phyloP scores from a whole-genome alignment of 495 filamentous ascomycete species.

The Aspergillus funiculosus region DNA sequence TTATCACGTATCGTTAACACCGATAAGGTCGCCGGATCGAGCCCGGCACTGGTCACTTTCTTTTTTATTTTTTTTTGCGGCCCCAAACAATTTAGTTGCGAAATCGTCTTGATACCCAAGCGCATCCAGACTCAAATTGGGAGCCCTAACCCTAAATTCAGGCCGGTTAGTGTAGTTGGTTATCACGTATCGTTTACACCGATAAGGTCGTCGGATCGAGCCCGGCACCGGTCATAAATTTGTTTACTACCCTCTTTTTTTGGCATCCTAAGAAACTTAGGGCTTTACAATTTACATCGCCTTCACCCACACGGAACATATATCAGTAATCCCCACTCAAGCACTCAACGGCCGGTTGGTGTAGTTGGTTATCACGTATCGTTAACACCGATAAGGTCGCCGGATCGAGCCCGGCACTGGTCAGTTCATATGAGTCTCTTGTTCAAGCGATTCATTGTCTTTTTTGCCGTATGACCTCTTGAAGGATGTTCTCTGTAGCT shows the following conservation, averaged over 20 bases:
- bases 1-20: slow-evolving; percentile 14
- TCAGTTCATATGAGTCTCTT: too few species aligned
- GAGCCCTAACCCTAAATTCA: too few species aligned
- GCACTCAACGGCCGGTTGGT: slow-evolving; percentile 1
- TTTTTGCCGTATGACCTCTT: too few species aligned
- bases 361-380: slow-evolving; percentile 10
- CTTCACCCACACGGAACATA: too few species aligned
- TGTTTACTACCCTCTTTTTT: not conserved
- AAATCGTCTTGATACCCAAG: too few species aligned
- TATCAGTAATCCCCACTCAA: too few species aligned
- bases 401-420: slow-evolving; percentile 12
- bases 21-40: slow-evolving; percentile 14
- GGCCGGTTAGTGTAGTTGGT: slow-evolving; percentile 14
- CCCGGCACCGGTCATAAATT: slow-evolving; percentile 11
- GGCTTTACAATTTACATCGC: too few species aligned
- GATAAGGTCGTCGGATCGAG: slow-evolving; percentile 14
- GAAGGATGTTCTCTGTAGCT: too few species aligned
- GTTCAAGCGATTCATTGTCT: too few species aligned
- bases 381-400: slow-evolving; percentile 6
- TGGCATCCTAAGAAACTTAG: too few species aligned
- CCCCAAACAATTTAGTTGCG: too few species aligned
- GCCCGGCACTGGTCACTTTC: slow-evolving; percentile 12
- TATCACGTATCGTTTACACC: slow-evolving; percentile 13
- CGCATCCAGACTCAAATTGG: too few species aligned
- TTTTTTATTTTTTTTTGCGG: not conserved